Base-by-base conservation (phyloP, 1,284 basidiomycete species). In the Trametes hirsuta region DNA sequence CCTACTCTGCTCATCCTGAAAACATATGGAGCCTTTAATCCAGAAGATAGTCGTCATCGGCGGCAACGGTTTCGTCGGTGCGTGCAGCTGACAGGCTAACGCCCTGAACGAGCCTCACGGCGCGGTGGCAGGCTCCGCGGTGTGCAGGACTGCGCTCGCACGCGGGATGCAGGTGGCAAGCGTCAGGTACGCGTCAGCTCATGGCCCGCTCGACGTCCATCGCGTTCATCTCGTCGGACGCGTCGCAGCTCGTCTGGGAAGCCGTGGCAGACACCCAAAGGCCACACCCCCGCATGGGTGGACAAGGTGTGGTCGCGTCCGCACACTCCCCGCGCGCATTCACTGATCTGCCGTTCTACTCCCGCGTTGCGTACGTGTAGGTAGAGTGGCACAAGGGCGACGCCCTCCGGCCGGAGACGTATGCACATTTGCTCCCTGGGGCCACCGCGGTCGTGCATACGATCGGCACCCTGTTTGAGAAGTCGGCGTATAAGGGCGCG, bases 51-150 rank as follows among this genome's bases (percentile, higher is more conserved):
- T 96, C 8, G 94, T 98, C 35, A 86, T 97, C 1, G 96, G 96
- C 18, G 95, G 95, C 35, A 97, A 97, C 75, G 95, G 96, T 12
- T 98, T 97, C 78, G 86, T 98, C 66, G 95, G 94, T 92, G 67
- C 62, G 79, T 67, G 45, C 59, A 9, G 10, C 11, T 6, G 14
- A 22, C 55, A 9, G 25, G 22, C 18, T 46, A 25, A 12, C 21
- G 21, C 42, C 14, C 30, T 8, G 30, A 30, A 39, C 34, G 30
- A 6, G 14, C 34, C 41, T 40, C 30, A 35, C 52, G 55, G 21
- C 21, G 18, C 52, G 48, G 35, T 18, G 11, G 34, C 69, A 97
- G 96, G 97, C 58, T 97, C 96, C 24, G 90, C 95, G 6, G 86
- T 98, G 40, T 97, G 95, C 78, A 91, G 87, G 72, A 84, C 88